Evolutionary conservation across 2,329 filamentous ascomycete genomes (phyloP).

Genomic region (Chaetomium olivaceum): DNA sequence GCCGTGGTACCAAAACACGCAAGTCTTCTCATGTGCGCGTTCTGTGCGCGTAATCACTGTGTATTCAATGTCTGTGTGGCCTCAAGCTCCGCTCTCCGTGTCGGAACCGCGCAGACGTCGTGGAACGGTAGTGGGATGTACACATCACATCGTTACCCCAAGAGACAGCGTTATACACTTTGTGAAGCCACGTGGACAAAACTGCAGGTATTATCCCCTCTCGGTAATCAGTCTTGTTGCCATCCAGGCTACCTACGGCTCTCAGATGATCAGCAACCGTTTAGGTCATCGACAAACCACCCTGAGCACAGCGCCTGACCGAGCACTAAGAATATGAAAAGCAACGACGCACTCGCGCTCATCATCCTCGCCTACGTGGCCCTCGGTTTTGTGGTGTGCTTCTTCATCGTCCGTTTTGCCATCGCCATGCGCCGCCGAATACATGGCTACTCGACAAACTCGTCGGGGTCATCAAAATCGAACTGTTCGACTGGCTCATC

Average conservation of each 20-base stretch:
- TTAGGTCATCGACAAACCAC: background rate
- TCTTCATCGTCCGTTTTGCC: constrained; percentile 18
- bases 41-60: background rate
- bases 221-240: background rate
- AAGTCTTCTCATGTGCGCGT: background rate
- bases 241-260: background rate
- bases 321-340: constrained; percentile 12
- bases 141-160: background rate
- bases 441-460: background rate
- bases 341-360: constrained; percentile 23
- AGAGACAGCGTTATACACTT: background rate
- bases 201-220: background rate
- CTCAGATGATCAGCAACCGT: background rate
- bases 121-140: background rate
- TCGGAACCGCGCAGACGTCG: background rate
- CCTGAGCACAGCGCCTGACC: background rate
- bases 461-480: constrained; percentile 1
- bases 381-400: constrained; percentile 5
- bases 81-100: background rate
- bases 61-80: background rate
- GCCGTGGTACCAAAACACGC: background rate
- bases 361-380: constrained; percentile 20
- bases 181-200: background rate
- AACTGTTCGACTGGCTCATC: background rate
- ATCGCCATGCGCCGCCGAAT: constrained; percentile 11